Base-by-base conservation (phyloP, 495 filamentous ascomycete species). In the Pseudomonodictys pantanalensis region DNA sequence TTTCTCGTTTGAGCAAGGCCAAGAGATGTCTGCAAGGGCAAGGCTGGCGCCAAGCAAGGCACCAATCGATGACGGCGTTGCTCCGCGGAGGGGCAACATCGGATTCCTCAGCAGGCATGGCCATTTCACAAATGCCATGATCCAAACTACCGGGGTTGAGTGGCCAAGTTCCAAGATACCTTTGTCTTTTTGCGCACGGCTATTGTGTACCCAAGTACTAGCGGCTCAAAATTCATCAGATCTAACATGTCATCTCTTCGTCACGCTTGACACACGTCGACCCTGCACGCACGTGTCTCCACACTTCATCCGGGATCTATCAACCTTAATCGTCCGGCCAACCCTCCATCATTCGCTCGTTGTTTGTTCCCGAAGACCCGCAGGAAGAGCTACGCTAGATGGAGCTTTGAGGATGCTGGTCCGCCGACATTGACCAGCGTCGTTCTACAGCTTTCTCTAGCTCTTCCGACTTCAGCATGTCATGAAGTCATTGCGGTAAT, bases 401-500 rank as follows among this genome's bases (percentile, higher is more conserved):
- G 38, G 15, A 3, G 38, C 4, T 18, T 15, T 15, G 15, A 5
- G 3, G 38, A 41, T 41, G 38, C 38, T n/a, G 38, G 38, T 41
- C 38, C 38, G 12, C 12, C 15, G 3, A 4, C 4, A n/a, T n/a
- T n/a, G n/a, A n/a, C n/a, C n/a, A n/a, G n/a, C n/a, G n/a, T n/a
- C 12, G 38, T 41, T 41, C 38, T 18, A 18, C 15, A n/a, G 15
- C 38, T 15, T 4, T 25, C 18, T 35, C 43, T 1, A 12, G 25
- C 41, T 28, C 20, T 50, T 58, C 59, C 45, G 29, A 17, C 35
- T 56, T 35, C 3, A 56, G 33, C 35, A 44, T 41, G 58, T 55
- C 60, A 58, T 63, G 60, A 63, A 53, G 47, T 63, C 60, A 63
- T 63, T 3, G 25, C 33, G 17, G n/a, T 30, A 55, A 25, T 39